Base-by-base conservation (phyloP, 1,139 yeast species). In the Yamadazyma buinensis region DNA sequence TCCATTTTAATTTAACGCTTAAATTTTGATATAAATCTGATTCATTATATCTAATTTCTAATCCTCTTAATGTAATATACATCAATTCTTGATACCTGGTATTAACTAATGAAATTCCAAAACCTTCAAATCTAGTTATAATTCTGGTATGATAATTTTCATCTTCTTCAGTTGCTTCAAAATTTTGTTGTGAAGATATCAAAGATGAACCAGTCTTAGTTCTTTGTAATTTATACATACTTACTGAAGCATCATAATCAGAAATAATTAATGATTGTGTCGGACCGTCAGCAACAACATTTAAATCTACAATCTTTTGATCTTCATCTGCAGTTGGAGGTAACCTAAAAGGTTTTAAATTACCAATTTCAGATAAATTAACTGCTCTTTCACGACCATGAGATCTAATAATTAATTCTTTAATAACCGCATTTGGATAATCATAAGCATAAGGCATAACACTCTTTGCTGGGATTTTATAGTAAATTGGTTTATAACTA, bases 361-460 rank as follows among this genome's bases (percentile, higher is more conserved):
- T 83, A 18, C 99, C 99, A 48, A 94, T 88, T 54, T 92, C 98
- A 0, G 95, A 94, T 32, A 94, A 60, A 50, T 87, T 94, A 14
- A 94, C 73, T 24, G 80, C 77, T 40, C 97, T 70, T 52, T 85
- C 92, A 27, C 82, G 70, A 1, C 86, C 86, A 37, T 81, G 84
- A 7, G 80, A 65, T 40, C 90, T 69, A 20, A 94, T 62, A 3
- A 87, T 72, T 23, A 94, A 61, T 51, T 90, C 96, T 55, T 88
- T 90, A 30, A 84, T 75, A 10, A 78, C 67, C 0, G 96, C 97
- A 36, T 95, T 87, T 0, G 98, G 98, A 59, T 77, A 92, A 55
- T 94, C 98, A 87, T 96, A 94, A 0, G 98, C 88, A 57, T 92
- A 94, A 0, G 97, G 97, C 98, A 94, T 94, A 2, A 87, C 95